Percentiles rank a stretch among this genome's conserved stretches.
Evolutionary conservation across 805 yeast species (phyloP).

Genomic region (Saccharomycopsis fodiens): DNA sequence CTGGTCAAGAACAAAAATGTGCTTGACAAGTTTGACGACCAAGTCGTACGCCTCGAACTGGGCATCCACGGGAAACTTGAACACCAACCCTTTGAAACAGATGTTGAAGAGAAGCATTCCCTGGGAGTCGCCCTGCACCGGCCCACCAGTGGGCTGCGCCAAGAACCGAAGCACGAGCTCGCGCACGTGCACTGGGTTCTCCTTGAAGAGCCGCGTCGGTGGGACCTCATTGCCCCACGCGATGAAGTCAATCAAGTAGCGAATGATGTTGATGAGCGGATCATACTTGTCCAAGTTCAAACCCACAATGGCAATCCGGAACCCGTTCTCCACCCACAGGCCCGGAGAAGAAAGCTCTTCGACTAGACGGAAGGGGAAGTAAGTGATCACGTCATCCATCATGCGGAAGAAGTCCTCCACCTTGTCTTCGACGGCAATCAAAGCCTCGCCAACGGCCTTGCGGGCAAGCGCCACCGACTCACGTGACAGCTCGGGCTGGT

Average conservation of each 20-base stretch:
- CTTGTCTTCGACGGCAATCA: slow-evolving; percentile 43
- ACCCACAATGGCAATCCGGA: slow-evolving; percentile 52
- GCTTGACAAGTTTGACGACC: slow-evolving; percentile 51
- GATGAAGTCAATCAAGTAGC: slow-evolving; percentile 71
- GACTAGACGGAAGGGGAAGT: slow-evolving; percentile 38
- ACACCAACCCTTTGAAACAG: slow-evolving; percentile 59
- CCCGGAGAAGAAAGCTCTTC: slow-evolving; percentile 20
- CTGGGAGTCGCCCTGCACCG: slow-evolving; percentile 1
- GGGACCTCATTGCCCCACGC: slow-evolving; percentile 81
- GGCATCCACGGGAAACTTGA: slow-evolving; percentile 61
- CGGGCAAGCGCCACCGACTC: background rate
- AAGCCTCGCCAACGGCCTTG: slow-evolving; percentile 2
- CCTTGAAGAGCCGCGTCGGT: slow-evolving; percentile 64
- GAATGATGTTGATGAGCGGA: slow-evolving; percentile 61
- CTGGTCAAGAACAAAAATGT: slow-evolving; percentile 41
- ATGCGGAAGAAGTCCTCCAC: slow-evolving; percentile 83
- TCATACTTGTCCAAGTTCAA: slow-evolving; percentile 58
- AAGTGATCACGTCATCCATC: slow-evolving; percentile 71
- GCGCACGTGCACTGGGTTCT: slow-evolving; percentile 46
- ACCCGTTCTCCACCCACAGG: slow-evolving; percentile 35
- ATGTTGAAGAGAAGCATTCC: slow-evolving; percentile 34
- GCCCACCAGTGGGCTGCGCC: slow-evolving; percentile 9
- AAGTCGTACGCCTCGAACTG: slow-evolving; percentile 71
- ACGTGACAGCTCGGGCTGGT: background rate
- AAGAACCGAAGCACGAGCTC: slow-evolving; percentile 40